phyloP scores from a whole-genome alignment of 352 stramenopile genomes.

The Pythium monospermum region DNA sequence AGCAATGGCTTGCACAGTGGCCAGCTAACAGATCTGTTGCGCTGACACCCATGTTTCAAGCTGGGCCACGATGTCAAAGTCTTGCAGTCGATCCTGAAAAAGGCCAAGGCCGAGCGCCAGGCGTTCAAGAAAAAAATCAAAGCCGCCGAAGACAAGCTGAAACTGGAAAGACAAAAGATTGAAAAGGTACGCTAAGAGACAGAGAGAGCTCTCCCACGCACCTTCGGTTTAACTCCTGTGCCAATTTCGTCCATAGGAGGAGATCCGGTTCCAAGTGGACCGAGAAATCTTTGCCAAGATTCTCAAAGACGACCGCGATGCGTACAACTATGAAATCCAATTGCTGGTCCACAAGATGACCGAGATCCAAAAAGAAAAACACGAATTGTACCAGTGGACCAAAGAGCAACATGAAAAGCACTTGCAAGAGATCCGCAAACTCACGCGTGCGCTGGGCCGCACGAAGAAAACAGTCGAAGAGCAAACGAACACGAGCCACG shows the following conservation, averaged over 20 bases:
- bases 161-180: slow-evolving; percentile 53
- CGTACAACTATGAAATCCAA: slow-evolving; percentile 71
- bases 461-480: slow-evolving; percentile 62
- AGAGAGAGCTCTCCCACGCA: background rate
- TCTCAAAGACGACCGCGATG: slow-evolving; percentile 72
- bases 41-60: too few species aligned
- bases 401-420: slow-evolving; percentile 70
- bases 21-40: too few species aligned
- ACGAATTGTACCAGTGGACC: slow-evolving; percentile 64
- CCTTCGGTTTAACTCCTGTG: background rate
- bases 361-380: slow-evolving; percentile 62
- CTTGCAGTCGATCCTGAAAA: slow-evolving; percentile 70
- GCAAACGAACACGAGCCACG: slow-evolving; percentile 27
- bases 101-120: slow-evolving; percentile 74
- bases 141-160: slow-evolving; percentile 50
- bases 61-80: slow-evolving; percentile 69
- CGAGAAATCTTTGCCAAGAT: slow-evolving; percentile 85
- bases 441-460: slow-evolving; percentile 55
- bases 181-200: slow-evolving; percentile 37
- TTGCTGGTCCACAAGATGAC: slow-evolving; percentile 66
- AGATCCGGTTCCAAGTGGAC: slow-evolving; percentile 76
- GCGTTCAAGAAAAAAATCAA: slow-evolving; percentile 82
- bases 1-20: background rate
- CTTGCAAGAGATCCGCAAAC: slow-evolving; percentile 79
- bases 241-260: too few species aligned